These are phyloP conservation scores for Cordyceps farinosa DNA, from an alignment of 2,329 filamentous ascomycete species.

Conservation along the genomic window DNA sequence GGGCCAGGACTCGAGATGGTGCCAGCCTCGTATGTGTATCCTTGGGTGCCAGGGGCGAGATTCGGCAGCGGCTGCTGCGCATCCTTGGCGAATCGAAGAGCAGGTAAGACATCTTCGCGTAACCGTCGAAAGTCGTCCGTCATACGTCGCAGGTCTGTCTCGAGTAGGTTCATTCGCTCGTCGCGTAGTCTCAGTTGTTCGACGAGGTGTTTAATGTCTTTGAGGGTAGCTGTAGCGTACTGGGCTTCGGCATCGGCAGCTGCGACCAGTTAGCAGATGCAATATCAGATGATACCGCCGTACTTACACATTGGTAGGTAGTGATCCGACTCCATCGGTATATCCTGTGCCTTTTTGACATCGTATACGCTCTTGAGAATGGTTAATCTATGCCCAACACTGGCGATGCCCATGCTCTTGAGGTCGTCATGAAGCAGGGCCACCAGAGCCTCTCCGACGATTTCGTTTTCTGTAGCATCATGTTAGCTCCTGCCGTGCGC, in stretches of 20 bases:
- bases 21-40: constrained; percentile 49
- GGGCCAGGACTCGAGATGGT: constrained; percentile 52
- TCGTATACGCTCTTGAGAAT: constrained; percentile 97
- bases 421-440: constrained; percentile 88
- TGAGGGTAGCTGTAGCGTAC: constrained; percentile 82
- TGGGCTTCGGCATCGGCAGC: constrained; percentile 85
- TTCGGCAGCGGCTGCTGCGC: constrained; percentile 79
- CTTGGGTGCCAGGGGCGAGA: constrained; percentile 32
- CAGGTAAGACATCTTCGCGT: constrained; percentile 85
- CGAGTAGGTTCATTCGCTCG: constrained; percentile 79
- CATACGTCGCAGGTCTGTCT: constrained; percentile 77
- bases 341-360: constrained; percentile 88
- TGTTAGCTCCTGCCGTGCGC: not conserved
- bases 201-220: constrained; percentile 88
- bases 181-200: constrained; percentile 86
- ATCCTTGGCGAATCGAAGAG: constrained; percentile 88
- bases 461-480: constrained; percentile 71
- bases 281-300: no score
- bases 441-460: constrained; percentile 86
- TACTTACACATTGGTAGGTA: constrained; percentile 85
- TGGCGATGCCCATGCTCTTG: constrained; percentile 89
- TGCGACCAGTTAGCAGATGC: constrained; percentile 34
- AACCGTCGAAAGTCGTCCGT: constrained; percentile 85
- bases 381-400: constrained; percentile 89
- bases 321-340: constrained; percentile 87